A percentile compares a stretch with the other conserved stretches of the same genome.
Evolutionary conservation across 768 basidiomycete species (phyloP).

Genomic region (Obba rivulosa): DNA sequence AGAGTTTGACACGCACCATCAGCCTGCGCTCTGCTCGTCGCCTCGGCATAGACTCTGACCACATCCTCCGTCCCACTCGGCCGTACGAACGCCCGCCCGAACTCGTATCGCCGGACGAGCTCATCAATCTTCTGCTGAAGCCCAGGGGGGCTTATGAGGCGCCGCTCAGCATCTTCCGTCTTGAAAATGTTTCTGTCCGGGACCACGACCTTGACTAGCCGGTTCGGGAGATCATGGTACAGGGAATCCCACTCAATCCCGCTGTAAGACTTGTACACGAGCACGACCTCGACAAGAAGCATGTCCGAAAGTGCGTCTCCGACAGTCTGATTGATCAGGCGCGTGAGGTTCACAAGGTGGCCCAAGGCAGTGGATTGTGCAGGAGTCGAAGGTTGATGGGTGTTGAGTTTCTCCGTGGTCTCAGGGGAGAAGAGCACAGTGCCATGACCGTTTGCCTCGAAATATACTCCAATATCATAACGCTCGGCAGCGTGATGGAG

Average conservation of each 20-base stretch:
- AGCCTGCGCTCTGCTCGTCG: slow-evolving; percentile 62
- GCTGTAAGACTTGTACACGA: slow-evolving; percentile 83
- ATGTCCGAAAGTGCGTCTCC: slow-evolving; percentile 96
- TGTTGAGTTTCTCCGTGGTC: slow-evolving; percentile 56
- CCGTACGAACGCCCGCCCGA: slow-evolving; percentile 88
- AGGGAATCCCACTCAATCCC: slow-evolving; percentile 87
- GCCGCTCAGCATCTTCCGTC: slow-evolving; percentile 91
- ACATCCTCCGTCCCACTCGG: slow-evolving; percentile 99
- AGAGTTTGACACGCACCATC: slow-evolving; percentile 57
- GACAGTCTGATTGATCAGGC: slow-evolving; percentile 95
- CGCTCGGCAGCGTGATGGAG: slow-evolving; percentile 95
- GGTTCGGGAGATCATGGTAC: slow-evolving; percentile 91
- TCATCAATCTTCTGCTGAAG: slow-evolving; percentile 82
- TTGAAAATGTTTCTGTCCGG: slow-evolving; percentile 76
- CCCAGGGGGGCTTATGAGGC: slow-evolving; percentile 72
- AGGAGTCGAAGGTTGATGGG: slow-evolving; percentile 70
- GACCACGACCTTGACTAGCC: slow-evolving; percentile 91
- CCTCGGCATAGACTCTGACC: slow-evolving; percentile 96
- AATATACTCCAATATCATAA: slow-evolving; percentile 96
- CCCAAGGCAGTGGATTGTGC: slow-evolving; percentile 77
- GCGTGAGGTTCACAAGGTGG: slow-evolving; percentile 70
- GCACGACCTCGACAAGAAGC: slow-evolving; percentile 89
- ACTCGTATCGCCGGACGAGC: slow-evolving; percentile 68
- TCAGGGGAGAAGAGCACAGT: slow-evolving; percentile 89
- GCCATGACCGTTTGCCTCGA: slow-evolving; percentile 98